Conservation (phyloP, 768 basidiomycete species). For the Tulasnella calospora region DNA sequence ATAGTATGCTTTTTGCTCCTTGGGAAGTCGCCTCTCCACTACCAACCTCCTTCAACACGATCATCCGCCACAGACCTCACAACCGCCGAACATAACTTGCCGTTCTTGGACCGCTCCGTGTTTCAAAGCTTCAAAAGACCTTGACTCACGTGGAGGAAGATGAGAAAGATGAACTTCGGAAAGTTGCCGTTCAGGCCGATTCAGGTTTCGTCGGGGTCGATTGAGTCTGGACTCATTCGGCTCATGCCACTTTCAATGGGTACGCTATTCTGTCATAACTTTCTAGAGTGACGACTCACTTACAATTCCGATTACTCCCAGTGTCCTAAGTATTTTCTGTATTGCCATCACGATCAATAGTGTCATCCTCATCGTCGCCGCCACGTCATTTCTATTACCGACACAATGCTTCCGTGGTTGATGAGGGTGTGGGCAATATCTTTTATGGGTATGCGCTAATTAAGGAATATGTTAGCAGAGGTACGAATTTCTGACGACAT, state of each 20-base stretch:
- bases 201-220: too few species aligned
- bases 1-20: too few species aligned
- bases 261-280: background rate
- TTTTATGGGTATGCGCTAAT: slow-evolving; percentile 9
- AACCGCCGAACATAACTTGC: too few species aligned
- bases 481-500: background rate
- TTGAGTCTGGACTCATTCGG: background rate
- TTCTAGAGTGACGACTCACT: too few species aligned
- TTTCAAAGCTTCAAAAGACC: too few species aligned
- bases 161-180: too few species aligned
- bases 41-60: too few species aligned
- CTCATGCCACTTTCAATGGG: background rate
- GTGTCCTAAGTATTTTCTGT: slow-evolving; percentile 4
- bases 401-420: background rate
- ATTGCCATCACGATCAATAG: slow-evolving; percentile 23
- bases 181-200: too few species aligned
- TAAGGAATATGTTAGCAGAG: slow-evolving; percentile 16
- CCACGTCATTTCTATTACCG: slow-evolving; percentile 42
- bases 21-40: too few species aligned
- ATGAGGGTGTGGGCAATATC: background rate
- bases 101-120: too few species aligned
- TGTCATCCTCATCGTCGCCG: slow-evolving; percentile 40
- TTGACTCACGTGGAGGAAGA: too few species aligned
- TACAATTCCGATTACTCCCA: background rate
- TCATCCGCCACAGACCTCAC: too few species aligned